These are phyloP conservation scores for Exophiala oligosperma DNA, from an alignment of 2,329 filamentous ascomycete species.

Conservation along the genomic window DNA sequence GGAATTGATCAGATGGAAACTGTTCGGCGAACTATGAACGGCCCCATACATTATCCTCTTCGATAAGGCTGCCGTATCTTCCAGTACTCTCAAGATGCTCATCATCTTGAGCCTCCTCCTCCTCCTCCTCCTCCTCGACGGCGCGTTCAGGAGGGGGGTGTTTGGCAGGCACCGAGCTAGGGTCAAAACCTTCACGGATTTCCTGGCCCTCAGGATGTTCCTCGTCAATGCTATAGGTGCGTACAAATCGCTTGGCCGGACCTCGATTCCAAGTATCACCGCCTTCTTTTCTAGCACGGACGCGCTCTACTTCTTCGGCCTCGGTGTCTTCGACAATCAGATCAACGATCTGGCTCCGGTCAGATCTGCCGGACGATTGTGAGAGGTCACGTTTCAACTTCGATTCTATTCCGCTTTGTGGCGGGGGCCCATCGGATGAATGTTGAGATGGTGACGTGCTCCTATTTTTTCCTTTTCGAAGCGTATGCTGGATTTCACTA, in stretches of 20 bases:
- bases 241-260: conserved; percentile 27
- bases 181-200: conserved; percentile 30
- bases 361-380: conserved; percentile 49
- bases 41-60: conserved; percentile 28
- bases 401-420: conserved; percentile 25
- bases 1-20: background rate
- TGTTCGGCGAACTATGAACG: background rate
- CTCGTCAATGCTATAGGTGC: conserved; percentile 26
- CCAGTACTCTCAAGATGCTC: conserved; percentile 5
- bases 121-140: conserved; percentile 22
- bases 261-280: conserved; percentile 60
- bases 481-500: conserved; percentile 42
- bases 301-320: conserved; percentile 62
- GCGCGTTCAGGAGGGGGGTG: conserved; percentile 29
- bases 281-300: conserved; percentile 63
- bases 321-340: conserved; percentile 65
- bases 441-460: conserved; percentile 29
- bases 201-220: conserved; percentile 23
- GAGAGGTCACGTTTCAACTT: conserved; percentile 33
- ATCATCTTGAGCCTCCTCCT: conserved; percentile 21
- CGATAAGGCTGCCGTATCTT: conserved; percentile 22
- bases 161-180: conserved; percentile 24
- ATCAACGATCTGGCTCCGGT: conserved; percentile 64
- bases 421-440: conserved; percentile 34
- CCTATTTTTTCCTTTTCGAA: conserved; percentile 32